Evolutionary conservation across 441 rosid species (phyloP), one percentile per base, ranked within the genome.

Genomic region (Cnidoscolus chayamansa): DNA sequence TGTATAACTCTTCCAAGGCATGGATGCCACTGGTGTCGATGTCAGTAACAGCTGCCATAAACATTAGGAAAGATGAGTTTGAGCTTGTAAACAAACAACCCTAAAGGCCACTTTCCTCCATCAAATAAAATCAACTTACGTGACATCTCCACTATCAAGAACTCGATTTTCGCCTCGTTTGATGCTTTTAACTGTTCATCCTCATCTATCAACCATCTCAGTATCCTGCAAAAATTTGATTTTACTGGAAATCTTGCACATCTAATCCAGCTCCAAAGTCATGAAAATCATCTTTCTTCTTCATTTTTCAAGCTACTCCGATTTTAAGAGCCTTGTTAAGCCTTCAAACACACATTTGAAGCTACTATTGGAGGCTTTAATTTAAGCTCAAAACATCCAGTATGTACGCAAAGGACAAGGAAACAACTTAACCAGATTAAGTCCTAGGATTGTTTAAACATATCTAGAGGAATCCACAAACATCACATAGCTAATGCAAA

Each of bases 21-120:
- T 88, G 94, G 77, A 91, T 88, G 73, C 98, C 98, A 35, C 97
- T 93, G 65, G 96, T 91, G 80, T 90, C 98, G 5, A 90, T 93
- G 77, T 93, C 98, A n/a, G 91, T 93, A 47, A 93, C 90, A 31
- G 98, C 95, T 93, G 87, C 77, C 45, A 40, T 3, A 58, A 63
- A 53, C 3, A 57, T 3, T 30, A 45, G 45, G 7, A 65, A 12
- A 57, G 12, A 4, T 15, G 11, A 68, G 40, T 4, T 35, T 35
- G 40, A 35, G 58, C 20, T 69, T 70, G 3, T 25, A 58, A 7
- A 11, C 16, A 25, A 51, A 40, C 12, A 32, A 37, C 37, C 2
- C 0, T 2, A 40, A 60, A 10, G 3, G 5, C 7, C 11, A 19
- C 2, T 17, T 17, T 71, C 0, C 16, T 60, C 19, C 32, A 49